These are phyloP conservation scores for Lepidium sativum DNA, from an alignment of 345 rosid species.

Conservation along the genomic window DNA sequence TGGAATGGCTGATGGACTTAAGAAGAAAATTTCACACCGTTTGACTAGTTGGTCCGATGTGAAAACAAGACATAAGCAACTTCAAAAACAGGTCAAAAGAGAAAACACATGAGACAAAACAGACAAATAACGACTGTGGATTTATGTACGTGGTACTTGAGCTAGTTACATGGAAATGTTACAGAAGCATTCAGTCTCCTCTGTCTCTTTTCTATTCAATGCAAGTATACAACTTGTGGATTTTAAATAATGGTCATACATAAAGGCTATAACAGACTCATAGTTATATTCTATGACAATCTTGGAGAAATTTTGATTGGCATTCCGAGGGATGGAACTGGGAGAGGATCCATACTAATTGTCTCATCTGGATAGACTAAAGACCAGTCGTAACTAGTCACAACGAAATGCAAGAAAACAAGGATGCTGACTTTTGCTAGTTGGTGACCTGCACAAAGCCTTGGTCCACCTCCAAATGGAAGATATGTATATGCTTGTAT, in stretches of 20 bases:
- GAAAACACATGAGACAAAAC: background rate
- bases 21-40: background rate
- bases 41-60: slow-evolving; percentile 12
- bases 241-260: slow-evolving; percentile 6
- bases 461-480: slow-evolving; percentile 75
- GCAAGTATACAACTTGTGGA: background rate
- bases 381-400: slow-evolving; percentile 48
- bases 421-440: slow-evolving; percentile 65
- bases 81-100: background rate
- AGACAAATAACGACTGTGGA: background rate
- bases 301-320: slow-evolving; percentile 51
- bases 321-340: slow-evolving; percentile 55
- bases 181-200: background rate
- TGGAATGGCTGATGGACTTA: slow-evolving; percentile 2
- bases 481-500: slow-evolving; percentile 46
- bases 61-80: background rate
- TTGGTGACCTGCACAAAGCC: slow-evolving; percentile 65
- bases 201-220: background rate
- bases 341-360: slow-evolving; percentile 58
- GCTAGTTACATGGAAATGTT: background rate
- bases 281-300: background rate
- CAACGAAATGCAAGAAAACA: slow-evolving; percentile 42
- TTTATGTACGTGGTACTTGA: background rate
- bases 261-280: background rate
- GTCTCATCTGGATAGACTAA: slow-evolving; percentile 42